Conservation (phyloP, 129 eudicot species). For the Rutidosis leptorrhynchoides region DNA sequence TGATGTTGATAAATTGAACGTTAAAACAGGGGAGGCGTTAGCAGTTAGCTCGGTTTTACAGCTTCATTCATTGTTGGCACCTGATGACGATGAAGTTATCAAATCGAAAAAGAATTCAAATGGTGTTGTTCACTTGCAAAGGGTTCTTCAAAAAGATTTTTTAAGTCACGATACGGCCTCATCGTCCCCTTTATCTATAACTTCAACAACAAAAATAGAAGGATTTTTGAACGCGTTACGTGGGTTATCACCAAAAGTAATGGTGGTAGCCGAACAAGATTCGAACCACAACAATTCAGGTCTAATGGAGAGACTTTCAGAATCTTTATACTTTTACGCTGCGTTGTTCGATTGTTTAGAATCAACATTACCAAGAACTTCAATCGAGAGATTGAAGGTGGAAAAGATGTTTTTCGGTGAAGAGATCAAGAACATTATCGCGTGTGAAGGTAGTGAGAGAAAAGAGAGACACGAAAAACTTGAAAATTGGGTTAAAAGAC, state of each 20-base stretch:
- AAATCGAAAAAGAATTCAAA: slow-evolving; percentile 38
- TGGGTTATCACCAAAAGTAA: slow-evolving; percentile 76
- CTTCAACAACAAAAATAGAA: slow-evolving; percentile 46
- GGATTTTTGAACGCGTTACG: slow-evolving; percentile 61
- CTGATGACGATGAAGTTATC: slow-evolving; percentile 44
- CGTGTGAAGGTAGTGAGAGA: slow-evolving; percentile 84
- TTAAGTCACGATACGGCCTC: slow-evolving; percentile 71
- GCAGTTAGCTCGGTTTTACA: slow-evolving; percentile 89
- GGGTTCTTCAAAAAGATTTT: slow-evolving; percentile 52
- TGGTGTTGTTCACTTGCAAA: slow-evolving; percentile 27
- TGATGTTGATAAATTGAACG: slow-evolving; percentile 68
- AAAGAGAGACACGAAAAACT: slow-evolving; percentile 90
- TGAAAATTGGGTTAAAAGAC: slow-evolving; percentile 78
- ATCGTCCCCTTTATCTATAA: slow-evolving; percentile 47
- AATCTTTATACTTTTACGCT: slow-evolving; percentile 78
- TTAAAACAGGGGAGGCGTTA: slow-evolving; percentile 95
- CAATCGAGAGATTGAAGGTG: slow-evolving; percentile 73
- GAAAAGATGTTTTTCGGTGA: slow-evolving; percentile 87
- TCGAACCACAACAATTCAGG: slow-evolving; percentile 67
- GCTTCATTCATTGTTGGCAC: slow-evolving; percentile 70
- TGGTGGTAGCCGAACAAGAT: slow-evolving; percentile 91
- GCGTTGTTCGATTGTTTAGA: slow-evolving; percentile 90
- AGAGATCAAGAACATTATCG: slow-evolving; percentile 83
- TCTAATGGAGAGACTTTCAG: slow-evolving; percentile 80
- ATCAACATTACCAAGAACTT: slow-evolving; percentile 70